These are phyloP conservation scores for Cenococcum geophilum DNA, from an alignment of 495 filamentous ascomycete genomes.

Conservation along the genomic window DNA sequence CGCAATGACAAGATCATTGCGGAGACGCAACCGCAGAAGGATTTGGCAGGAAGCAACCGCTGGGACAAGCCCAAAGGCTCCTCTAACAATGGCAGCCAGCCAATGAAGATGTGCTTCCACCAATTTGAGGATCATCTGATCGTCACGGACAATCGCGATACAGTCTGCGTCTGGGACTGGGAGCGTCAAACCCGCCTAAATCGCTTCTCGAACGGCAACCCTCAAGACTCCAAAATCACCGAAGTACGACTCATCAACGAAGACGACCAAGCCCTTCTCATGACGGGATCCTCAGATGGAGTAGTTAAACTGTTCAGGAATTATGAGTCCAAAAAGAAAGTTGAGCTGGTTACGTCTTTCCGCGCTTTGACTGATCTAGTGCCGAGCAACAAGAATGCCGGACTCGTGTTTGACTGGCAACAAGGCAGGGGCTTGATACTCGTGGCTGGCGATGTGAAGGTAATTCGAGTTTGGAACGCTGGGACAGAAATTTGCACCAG, in stretches of 20 bases:
- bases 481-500: slow-evolving; percentile 85
- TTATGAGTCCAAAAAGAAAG: slow-evolving; percentile 64
- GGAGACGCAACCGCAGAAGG: slow-evolving; percentile 88
- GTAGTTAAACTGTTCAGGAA: slow-evolving; percentile 90
- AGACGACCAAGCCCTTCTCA: slow-evolving; percentile 88
- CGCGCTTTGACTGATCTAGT: slow-evolving; percentile 87
- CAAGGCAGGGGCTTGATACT: slow-evolving; percentile 91
- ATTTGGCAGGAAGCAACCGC: slow-evolving; percentile 68
- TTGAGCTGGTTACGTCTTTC: slow-evolving; percentile 88
- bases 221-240: slow-evolving; percentile 81
- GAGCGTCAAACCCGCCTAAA: slow-evolving; percentile 62
- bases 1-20: slow-evolving; percentile 88
- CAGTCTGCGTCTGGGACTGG: slow-evolving; percentile 87
- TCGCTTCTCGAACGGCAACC: slow-evolving; percentile 91
- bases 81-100: slow-evolving; percentile 82
- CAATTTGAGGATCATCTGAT: slow-evolving; percentile 95
- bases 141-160: slow-evolving; percentile 88
- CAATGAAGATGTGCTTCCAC: slow-evolving; percentile 88
- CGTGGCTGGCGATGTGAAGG: slow-evolving; percentile 91
- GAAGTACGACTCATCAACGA: slow-evolving; percentile 97
- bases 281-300: slow-evolving; percentile 92
- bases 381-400: slow-evolving; percentile 85
- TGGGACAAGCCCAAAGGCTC: slow-evolving; percentile 75
- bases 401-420: slow-evolving; percentile 96
- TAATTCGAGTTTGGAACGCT: slow-evolving; percentile 94